Percentiles rank a stretch among this genome's conserved stretches.
Conservation (phyloP, 164 flowering plant genomes). For the Chloranthus sessilifolius region DNA sequence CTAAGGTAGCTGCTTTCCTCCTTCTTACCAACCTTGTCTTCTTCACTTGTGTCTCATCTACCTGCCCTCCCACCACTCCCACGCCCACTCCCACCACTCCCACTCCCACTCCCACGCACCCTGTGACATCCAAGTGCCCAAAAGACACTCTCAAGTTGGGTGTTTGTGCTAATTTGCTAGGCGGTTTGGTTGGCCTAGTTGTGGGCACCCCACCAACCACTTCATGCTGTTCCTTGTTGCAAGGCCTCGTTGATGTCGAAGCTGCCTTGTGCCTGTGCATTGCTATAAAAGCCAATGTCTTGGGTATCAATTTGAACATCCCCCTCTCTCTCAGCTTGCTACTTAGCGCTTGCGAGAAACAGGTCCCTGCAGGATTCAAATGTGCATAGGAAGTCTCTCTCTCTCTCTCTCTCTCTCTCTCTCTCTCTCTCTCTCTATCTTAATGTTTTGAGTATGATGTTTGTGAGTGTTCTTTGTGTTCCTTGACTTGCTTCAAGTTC, state of each 20-base stretch:
- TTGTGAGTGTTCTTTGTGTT: too few relatives aligned
- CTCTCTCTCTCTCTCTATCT: background rate
- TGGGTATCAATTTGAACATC: conserved; percentile 44
- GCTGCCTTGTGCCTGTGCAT: conserved; percentile 79
- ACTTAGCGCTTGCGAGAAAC: conserved; percentile 57
- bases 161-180: conserved; percentile 64
- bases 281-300: conserved; percentile 60
- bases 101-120: background rate
- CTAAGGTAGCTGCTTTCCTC: conserved; percentile 23
- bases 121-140: conserved; percentile 41
- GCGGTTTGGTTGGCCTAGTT: conserved; percentile 41
- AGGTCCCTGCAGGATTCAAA: conserved; percentile 56
- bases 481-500: too few relatives aligned
- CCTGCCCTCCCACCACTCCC: conserved; percentile 16
- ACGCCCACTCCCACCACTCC: conserved; percentile 9
- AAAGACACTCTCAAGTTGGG: conserved; percentile 68
- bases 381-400: conserved; percentile 12
- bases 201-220: conserved; percentile 53
- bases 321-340: conserved; percentile 61
- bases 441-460: too few relatives aligned
- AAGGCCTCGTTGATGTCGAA: conserved; percentile 67
- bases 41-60: conserved; percentile 34
- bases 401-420: background rate
- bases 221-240: conserved; percentile 48
- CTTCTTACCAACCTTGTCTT: conserved; percentile 31